A percentile compares a stretch with the other conserved stretches of the same genome.
phyloP scores from a whole-genome alignment of 441 rosid species.

The Adansonia gregorii region DNA sequence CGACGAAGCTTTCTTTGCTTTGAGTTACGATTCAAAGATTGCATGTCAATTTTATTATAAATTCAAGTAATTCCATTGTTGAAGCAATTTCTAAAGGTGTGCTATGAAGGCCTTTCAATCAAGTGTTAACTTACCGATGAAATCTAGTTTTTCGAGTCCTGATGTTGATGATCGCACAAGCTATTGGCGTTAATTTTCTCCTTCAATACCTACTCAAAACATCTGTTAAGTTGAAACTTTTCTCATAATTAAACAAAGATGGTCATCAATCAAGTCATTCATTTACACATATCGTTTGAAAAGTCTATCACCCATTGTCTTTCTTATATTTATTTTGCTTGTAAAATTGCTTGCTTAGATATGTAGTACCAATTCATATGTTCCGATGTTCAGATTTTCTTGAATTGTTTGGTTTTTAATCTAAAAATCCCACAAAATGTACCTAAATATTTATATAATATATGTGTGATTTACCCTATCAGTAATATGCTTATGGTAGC shows the following conservation, averaged over 20 bases:
- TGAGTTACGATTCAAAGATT: conserved; percentile 21
- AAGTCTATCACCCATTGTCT: too few species aligned
- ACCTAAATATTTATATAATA: neutral
- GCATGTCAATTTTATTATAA: neutral
- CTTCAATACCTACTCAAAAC: too few species aligned
- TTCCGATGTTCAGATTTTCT: neutral
- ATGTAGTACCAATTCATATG: too few species aligned
- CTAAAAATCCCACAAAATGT: neutral
- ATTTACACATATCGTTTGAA: too few species aligned
- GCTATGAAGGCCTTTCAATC: conserved; percentile 6
- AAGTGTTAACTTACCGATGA: neutral
- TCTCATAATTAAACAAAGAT: neutral
- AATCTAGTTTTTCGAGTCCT: neutral
- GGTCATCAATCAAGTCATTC: too few species aligned
- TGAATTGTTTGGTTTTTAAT: neutral
- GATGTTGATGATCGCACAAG: neutral
- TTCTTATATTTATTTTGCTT: too few species aligned
- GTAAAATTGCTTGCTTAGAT: too few species aligned
- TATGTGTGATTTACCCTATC: neutral
- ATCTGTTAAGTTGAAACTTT: neutral
- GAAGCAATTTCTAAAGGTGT: conserved; percentile 20
- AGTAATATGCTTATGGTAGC: neutral
- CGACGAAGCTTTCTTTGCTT: conserved; percentile 9
- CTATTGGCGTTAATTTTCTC: neutral
- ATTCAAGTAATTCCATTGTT: conserved; percentile 25